Evolutionary conservation across 2,329 filamentous ascomycete genomes (phyloP).

Genomic region (Pestalotiopsis sp.): DNA sequence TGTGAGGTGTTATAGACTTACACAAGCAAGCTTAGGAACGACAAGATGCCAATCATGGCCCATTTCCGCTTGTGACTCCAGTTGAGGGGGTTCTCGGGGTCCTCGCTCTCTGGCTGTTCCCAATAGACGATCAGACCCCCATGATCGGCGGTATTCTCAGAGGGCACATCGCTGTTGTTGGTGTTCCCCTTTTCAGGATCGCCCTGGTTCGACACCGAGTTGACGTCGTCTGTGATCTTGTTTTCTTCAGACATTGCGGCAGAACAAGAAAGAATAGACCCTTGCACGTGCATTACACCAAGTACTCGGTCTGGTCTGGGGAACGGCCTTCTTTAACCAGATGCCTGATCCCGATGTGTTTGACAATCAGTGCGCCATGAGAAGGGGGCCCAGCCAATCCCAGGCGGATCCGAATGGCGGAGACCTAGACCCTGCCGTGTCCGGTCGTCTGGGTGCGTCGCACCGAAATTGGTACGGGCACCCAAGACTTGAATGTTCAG

Average conservation of each 20-base stretch:
- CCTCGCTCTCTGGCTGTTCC: constrained; percentile 28
- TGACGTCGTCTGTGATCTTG: neutral
- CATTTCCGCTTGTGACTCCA: constrained; percentile 43
- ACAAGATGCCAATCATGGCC: constrained; percentile 37
- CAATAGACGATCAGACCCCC: neutral
- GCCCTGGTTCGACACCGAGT: neutral
- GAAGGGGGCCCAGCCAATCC: neutral
- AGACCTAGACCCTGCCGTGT: neutral
- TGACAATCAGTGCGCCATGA: neutral
- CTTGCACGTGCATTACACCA: neutral
- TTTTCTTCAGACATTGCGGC: neutral
- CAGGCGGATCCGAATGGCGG: neutral
- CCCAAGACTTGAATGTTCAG: neutral
- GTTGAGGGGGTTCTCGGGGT: constrained; percentile 45
- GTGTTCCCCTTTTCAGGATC: neutral
- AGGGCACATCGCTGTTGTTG: neutral
- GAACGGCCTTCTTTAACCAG: neutral
- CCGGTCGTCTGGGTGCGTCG: neutral
- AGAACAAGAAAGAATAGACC: neutral
- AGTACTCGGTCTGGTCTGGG: neutral
- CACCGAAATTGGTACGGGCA: neutral
- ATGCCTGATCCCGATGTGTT: neutral
- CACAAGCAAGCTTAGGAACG: constrained; percentile 54
- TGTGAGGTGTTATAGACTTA: neutral
- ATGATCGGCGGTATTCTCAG: neutral